Conservation (phyloP, 179 eudicot genomes). For the Spinacia oleracea region DNA sequence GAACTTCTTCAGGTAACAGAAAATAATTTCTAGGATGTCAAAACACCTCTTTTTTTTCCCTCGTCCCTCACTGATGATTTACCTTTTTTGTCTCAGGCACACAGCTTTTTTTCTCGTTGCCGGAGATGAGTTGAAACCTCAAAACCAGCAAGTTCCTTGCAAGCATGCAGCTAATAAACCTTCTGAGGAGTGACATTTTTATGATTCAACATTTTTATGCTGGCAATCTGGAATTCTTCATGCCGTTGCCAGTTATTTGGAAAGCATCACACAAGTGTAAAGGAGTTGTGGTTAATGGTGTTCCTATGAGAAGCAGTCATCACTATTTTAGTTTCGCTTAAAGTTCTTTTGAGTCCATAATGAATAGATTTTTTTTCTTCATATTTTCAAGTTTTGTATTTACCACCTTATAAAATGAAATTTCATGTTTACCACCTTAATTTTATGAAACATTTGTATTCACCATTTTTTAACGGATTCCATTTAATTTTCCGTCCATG, state of each 20-base stretch:
- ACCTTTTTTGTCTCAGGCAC: slow-evolving; percentile 58
- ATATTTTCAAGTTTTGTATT: no score
- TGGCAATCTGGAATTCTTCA: background rate
- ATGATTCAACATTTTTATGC: background rate
- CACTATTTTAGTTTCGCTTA: background rate
- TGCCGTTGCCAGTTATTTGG: background rate
- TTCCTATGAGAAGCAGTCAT: background rate
- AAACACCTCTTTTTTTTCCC: background rate
- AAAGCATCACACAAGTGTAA: background rate
- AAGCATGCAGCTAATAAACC: slow-evolving; percentile 50
- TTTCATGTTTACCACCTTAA: no score
- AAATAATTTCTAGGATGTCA: background rate
- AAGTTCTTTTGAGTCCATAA: no score
- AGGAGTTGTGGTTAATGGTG: background rate
- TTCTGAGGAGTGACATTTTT: slow-evolving; percentile 32
- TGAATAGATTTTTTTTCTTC: no score
- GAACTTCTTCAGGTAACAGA: slow-evolving; percentile 77
- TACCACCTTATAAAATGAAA: no score
- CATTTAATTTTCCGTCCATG: no score
- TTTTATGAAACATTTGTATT: no score
- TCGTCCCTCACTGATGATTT: background rate
- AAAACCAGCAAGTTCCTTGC: slow-evolving; percentile 48
- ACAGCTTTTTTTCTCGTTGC: slow-evolving; percentile 95
- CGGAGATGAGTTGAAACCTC: slow-evolving; percentile 80
- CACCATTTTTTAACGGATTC: no score